Percentiles rank a stretch among this genome's conserved stretches.
Evolutionary conservation across 192 early-diverging fungal species (phyloP).

Genomic region (Coemansia sp.): DNA sequence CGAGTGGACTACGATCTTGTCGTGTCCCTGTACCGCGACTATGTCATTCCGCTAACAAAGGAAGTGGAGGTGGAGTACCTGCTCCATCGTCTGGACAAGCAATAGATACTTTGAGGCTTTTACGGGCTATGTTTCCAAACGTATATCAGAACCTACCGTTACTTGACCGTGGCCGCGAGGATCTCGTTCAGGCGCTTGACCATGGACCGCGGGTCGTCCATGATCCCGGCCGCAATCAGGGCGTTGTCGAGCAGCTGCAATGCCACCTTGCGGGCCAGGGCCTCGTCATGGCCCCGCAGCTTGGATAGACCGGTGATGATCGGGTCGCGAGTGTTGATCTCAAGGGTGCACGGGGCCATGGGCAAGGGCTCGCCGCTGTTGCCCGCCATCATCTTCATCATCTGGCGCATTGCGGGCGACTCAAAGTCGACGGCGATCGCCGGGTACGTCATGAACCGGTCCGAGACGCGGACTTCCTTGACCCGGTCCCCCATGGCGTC

Average conservation of each 20-base stretch:
- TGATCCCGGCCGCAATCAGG: slow-evolving; percentile 65
- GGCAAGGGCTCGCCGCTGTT: slow-evolving; percentile 47
- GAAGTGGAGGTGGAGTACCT: slow-evolving; percentile 94
- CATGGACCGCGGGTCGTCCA: slow-evolving; percentile 75
- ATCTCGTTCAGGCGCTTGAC: slow-evolving; percentile 64
- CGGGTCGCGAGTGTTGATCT: slow-evolving; percentile 67
- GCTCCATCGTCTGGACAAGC: slow-evolving; percentile 57
- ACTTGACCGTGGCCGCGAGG: slow-evolving; percentile 18
- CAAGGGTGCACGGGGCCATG: slow-evolving; percentile 59
- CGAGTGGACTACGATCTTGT: slow-evolving; percentile 77
- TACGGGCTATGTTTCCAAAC: background rate
- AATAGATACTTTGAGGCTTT: background rate
- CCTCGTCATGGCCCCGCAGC: slow-evolving; percentile 54
- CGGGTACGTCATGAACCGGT: slow-evolving; percentile 64
- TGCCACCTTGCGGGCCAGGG: slow-evolving; percentile 60
- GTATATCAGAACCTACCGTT: background rate
- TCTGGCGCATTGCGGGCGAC: slow-evolving; percentile 61
- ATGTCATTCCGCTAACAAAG: slow-evolving; percentile 96
- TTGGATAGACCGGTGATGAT: slow-evolving; percentile 62
- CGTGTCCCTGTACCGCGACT: slow-evolving; percentile 85
- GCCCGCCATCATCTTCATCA: slow-evolving; percentile 53
- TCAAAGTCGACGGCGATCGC: slow-evolving; percentile 72
- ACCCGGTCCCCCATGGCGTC: slow-evolving; percentile 56
- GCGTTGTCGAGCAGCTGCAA: slow-evolving; percentile 73
- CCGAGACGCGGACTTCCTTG: slow-evolving; percentile 65